Evolutionary conservation across 1,284 basidiomycete species (phyloP), one percentile per base, ranked within the genome.

Genomic region (Moesziomyces sp.): DNA sequence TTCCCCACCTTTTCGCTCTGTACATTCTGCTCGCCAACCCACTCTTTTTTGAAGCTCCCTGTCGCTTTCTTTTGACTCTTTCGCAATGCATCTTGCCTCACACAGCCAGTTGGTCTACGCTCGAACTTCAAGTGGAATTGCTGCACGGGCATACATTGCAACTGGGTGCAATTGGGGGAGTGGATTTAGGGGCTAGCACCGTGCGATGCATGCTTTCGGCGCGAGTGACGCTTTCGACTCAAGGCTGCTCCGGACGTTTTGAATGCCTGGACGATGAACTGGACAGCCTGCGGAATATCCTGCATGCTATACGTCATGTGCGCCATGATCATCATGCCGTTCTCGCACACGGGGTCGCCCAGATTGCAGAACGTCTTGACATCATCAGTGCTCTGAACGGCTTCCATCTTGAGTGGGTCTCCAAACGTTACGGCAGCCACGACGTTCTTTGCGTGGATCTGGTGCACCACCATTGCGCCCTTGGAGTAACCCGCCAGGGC

Each of bases 391-490:
- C 47, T 46, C 13, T 54, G 48, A 1, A 66, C 51, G n/a, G 13
- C 2, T 28, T 52, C 48, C 26, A n/a, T 46, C 56, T 66, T 66
- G n/a, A 52, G 33, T 10, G 63, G 63, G 33, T 72, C 69, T 21
- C 69, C 69, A 42, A 72, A 72, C 42, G 69, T 72, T 18, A 72
- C 69, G 1, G 69, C 69, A 18, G 55, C 63, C 9, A 72, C 57
- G 6, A 72, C 43, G 30, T 66, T 66, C 5, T 33, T 14, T 2
- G 46, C 57, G 10, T 21, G 38, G 38, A 72, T 64, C 33, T 16
- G 18, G 9, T 72, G 69, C 10, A 60, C 58, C 21, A 72, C 69
- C 59, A 72, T 66, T 0, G 55, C 69, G 10, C 69, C 69, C 16
- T 72, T 72, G 6, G 52, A 56, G 46, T 72, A 72, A 0, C 69